These are phyloP conservation scores for Cercospora sp. DNA, from an alignment of 2,329 filamentous ascomycete species.

Conservation along the genomic window DNA sequence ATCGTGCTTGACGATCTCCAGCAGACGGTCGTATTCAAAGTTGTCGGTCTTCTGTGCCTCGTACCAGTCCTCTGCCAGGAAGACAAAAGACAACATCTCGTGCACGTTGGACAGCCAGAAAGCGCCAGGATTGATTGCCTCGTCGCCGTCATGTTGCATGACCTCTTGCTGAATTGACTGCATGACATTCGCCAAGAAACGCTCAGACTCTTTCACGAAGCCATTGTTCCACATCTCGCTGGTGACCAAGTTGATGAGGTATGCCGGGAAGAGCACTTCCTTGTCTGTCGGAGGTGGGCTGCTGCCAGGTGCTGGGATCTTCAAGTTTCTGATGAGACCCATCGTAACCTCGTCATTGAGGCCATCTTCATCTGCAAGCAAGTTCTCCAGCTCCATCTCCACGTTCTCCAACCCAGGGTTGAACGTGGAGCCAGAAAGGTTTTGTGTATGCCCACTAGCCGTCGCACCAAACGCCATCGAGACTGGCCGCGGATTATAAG, in stretches of 20 bases:
- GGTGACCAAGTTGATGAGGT: constrained; percentile 97
- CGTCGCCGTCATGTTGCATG: constrained; percentile 97
- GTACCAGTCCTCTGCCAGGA: constrained; percentile 99
- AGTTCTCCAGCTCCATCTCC: constrained; percentile 88
- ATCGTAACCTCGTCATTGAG: constrained; percentile 96
- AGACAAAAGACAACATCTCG: constrained; percentile 99
- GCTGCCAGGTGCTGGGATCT: constrained; percentile 86
- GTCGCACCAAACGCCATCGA: constrained; percentile 82
- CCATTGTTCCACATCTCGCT: constrained; percentile 99
- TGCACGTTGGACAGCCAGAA: constrained; percentile 99
- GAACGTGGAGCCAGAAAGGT: constrained; percentile 73
- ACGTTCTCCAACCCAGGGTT: constrained; percentile 83
- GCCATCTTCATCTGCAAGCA: constrained; percentile 92
- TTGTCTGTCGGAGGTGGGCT: constrained; percentile 93
- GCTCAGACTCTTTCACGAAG: constrained; percentile 98
- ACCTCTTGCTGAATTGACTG: constrained; percentile 99
- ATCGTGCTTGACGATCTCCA: constrained; percentile 99
- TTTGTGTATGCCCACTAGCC: constrained; percentile 65
- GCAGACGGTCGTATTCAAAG: constrained; percentile 93
- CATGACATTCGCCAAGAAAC: constrained; percentile 99
- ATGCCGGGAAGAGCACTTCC: constrained; percentile 97
- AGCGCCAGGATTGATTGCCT: constrained; percentile 92
- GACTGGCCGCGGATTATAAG: constrained; percentile 91
- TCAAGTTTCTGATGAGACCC: constrained; percentile 92
- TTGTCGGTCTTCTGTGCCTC: constrained; percentile 99